Base-by-base conservation (phyloP, 2,329 filamentous ascomycete genomes). In the Calonectria ilicicola region DNA sequence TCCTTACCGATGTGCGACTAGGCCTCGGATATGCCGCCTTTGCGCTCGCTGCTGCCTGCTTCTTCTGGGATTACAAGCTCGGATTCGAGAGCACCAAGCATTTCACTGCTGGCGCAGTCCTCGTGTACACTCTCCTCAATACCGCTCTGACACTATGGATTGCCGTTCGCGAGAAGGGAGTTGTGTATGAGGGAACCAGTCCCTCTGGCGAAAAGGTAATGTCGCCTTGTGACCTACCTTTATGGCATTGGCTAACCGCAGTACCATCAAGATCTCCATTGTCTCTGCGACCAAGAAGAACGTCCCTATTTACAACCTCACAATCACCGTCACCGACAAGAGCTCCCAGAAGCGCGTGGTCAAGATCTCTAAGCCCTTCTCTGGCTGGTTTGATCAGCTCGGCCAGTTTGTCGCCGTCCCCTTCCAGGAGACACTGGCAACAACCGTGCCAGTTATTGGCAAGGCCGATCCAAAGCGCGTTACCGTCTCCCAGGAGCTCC, bases 51-150 rank as follows among this genome's bases (percentile, higher is more conserved):
- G 96, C 89, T 26, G 93, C 91, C 73, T 95, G 95, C 79, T 98
- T 98, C 88, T 92, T 91, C 74, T 96, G 95, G 86, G 97, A 99
- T 89, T 98, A 95, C 87, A 95, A 94, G 82, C 88, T 95, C 60
- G 96, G 96, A 78, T 98, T 97, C 89, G 95, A 98, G 75, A 87
- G 85, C 73, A 98, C 96, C 21, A 97, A 97, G 84, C 86, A 89
- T 75, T 96, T 92, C 86, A 97, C 96, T 0, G 90, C 94, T 3
- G 90, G 89, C 46, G 96, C 97, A 4, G 96, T 98, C 5, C 88
- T 89, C 14, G 82, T 93, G 19, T 99, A 99, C 86, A 92, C 94
- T 49, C 65, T 94, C 2, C 86, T 99, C 64, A 98, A 98, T 82
- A 89, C 90, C 35, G 87, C 89, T 2, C 89, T 98, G 78, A 96